These are phyloP conservation scores for Lachancea fermentati DNA, from an alignment of 805 yeast genomes.

Conservation along the genomic window DNA sequence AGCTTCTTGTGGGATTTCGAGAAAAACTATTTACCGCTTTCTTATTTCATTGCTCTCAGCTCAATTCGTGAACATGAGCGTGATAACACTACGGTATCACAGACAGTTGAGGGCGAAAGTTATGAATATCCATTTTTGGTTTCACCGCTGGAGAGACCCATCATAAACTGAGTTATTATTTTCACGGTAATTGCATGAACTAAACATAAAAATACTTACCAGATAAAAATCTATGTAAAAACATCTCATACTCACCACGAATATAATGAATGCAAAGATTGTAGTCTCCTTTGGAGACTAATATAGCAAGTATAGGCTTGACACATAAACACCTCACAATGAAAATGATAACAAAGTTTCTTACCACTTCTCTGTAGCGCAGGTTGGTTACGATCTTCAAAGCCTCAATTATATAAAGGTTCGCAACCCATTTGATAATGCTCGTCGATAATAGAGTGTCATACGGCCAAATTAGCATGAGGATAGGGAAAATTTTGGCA, in stretches of 20 bases:
- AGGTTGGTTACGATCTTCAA: constrained; percentile 40
- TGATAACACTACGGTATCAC: constrained; percentile 20
- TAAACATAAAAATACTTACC: not conserved
- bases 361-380: constrained; percentile 21
- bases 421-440: constrained; percentile 55
- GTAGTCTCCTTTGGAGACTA: constrained; percentile 17
- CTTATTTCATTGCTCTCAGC: constrained; percentile 79
- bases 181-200: not conserved
- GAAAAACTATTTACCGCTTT: constrained; percentile 70
- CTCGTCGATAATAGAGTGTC: constrained; percentile 66
- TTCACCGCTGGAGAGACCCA: constrained; percentile 75
- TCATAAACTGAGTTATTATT: constrained; percentile 37
- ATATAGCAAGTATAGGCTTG: constrained; percentile 18
- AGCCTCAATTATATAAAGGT: constrained; percentile 62
- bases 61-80: constrained; percentile 54
- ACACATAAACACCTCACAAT: constrained; percentile 16
- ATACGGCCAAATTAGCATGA: constrained; percentile 96
- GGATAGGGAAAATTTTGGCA: constrained; percentile 78
- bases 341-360: constrained; percentile 16
- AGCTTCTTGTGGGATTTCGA: constrained; percentile 75
- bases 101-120: constrained; percentile 35
- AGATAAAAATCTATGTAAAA: not conserved
- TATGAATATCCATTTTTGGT: constrained; percentile 75
- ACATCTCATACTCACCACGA: constrained; percentile 4
- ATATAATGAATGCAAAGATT: constrained; percentile 1